A percentile compares a stretch with the other conserved stretches of the same genome.
Conservation (phyloP, 148 eudicot species). For the Dianthus caryophyllus region DNA sequence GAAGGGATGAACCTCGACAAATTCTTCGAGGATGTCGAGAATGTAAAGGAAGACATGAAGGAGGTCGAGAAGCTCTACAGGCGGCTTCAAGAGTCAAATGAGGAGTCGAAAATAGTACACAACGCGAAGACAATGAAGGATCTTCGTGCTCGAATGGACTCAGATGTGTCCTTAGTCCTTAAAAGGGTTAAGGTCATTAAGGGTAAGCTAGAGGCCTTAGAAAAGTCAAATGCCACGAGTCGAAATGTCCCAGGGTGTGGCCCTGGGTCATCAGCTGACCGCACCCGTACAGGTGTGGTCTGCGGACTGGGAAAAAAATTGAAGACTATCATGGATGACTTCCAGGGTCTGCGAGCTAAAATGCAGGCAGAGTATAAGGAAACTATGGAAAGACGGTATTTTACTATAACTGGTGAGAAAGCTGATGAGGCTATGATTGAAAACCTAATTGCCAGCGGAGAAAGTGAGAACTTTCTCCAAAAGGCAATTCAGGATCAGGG, state of each 20-base stretch:
- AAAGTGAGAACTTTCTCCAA: slow-evolving; percentile 49
- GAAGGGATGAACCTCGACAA: slow-evolving; percentile 41
- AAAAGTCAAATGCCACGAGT: slow-evolving; percentile 41
- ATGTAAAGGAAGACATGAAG: slow-evolving; percentile 46
- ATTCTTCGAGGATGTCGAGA: slow-evolving; percentile 54
- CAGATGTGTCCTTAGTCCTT: slow-evolving; percentile 39
- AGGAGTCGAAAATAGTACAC: slow-evolving; percentile 41
- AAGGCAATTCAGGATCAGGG: slow-evolving; percentile 82
- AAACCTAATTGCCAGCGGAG: slow-evolving; percentile 55
- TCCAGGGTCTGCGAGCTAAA: slow-evolving; percentile 42
- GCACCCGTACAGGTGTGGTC: slow-evolving; percentile 46
- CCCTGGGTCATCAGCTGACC: slow-evolving; percentile 43
- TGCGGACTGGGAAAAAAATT: slow-evolving; percentile 52
- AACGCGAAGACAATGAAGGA: slow-evolving; percentile 50
- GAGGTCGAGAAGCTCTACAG: slow-evolving; percentile 44
- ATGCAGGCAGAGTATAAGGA: slow-evolving; percentile 51
- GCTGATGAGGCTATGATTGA: slow-evolving; percentile 55
- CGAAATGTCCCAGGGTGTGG: slow-evolving; percentile 44
- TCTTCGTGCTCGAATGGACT: slow-evolving; percentile 39
- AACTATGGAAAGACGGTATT: slow-evolving; percentile 46
- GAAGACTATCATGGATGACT: slow-evolving; percentile 54
- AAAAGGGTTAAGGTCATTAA: slow-evolving; percentile 46
- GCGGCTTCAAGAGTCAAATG: slow-evolving; percentile 44
- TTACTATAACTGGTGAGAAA: slow-evolving; percentile 60
- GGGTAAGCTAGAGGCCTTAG: slow-evolving; percentile 50